phyloP scores from a whole-genome alignment of 225 moss, liverwort and hornwort genomes.

The Pseudisothecium myosuroides region DNA sequence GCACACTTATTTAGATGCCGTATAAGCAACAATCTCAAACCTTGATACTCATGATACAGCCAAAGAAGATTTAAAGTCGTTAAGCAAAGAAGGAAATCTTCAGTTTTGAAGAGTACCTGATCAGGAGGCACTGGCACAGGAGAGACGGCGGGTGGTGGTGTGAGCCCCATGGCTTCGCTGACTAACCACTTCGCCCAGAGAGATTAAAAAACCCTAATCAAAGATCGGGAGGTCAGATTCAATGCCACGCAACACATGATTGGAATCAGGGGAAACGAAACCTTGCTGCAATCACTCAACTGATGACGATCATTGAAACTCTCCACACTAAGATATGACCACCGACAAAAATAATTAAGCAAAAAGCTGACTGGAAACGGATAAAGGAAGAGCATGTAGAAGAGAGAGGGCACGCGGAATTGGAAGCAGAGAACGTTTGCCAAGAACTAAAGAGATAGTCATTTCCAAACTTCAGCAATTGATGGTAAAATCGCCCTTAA shows the following conservation, averaged over 20 bases:
- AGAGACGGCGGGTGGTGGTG: constrained; percentile 20
- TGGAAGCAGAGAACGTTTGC: no score
- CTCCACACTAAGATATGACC: not conserved
- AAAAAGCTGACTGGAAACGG: not conserved
- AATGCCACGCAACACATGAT: not conserved
- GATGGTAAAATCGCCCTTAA: not conserved
- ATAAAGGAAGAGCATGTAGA: not conserved
- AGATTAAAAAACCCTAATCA: constrained; percentile 3
- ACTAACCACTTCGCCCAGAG: not conserved
- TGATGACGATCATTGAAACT: not conserved
- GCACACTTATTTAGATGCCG: not conserved
- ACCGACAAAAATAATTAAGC: not conserved
- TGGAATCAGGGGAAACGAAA: not conserved
- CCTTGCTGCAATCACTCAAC: not conserved
- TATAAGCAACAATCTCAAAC: not conserved
- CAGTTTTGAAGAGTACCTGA: constrained; percentile 10
- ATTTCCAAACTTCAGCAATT: not conserved
- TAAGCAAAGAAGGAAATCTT: not conserved
- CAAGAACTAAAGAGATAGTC: not conserved
- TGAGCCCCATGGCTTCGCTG: constrained; percentile 20
- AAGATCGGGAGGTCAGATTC: not conserved
- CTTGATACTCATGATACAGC: not conserved
- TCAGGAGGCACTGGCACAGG: constrained; percentile 40
- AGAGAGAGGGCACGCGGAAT: not conserved
- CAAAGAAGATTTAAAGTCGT: not conserved